Evolutionary conservation across 2,329 filamentous ascomycete species (phyloP).

Genomic region (Aspergillus uvarum): DNA sequence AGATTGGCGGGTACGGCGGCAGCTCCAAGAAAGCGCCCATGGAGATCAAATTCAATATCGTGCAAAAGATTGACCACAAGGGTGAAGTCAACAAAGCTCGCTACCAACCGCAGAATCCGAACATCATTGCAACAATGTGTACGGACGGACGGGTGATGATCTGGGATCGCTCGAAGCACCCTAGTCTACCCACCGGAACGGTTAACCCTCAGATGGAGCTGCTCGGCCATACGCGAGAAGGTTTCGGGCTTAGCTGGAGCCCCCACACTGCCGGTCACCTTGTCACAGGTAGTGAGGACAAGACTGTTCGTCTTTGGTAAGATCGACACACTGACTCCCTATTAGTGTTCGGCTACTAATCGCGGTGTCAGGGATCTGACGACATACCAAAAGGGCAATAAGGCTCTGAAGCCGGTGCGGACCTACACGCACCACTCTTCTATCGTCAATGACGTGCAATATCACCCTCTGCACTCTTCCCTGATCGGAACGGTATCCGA

Average conservation of each 20-base stretch:
- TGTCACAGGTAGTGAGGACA: conserved; percentile 87
- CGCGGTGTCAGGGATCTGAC: conserved; percentile 67
- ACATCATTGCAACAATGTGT: conserved; percentile 91
- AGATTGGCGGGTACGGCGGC: conserved; percentile 90
- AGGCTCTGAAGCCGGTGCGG: conserved; percentile 66
- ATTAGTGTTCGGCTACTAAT: conserved; percentile 5
- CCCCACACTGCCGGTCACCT: conserved; percentile 78
- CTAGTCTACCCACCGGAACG: conserved; percentile 69
- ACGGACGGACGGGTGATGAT: conserved; percentile 85
- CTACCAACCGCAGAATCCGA: conserved; percentile 95
- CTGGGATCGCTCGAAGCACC: conserved; percentile 95
- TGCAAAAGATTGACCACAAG: conserved; percentile 94
- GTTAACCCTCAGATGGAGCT: conserved; percentile 82
- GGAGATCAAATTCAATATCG: conserved; percentile 80
- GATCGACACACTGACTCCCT: conserved; percentile 23
- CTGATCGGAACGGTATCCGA: conserved; percentile 94
- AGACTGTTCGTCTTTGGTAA: conserved; percentile 86
- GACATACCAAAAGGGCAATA: conserved; percentile 68
- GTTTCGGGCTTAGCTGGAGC: conserved; percentile 91
- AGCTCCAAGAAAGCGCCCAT: conserved; percentile 65
- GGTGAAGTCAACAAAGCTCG: conserved; percentile 98
- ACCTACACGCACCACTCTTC: conserved; percentile 85
- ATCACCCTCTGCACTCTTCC: conserved; percentile 80
- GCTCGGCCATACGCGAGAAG: conserved; percentile 80
- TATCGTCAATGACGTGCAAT: conserved; percentile 95